A percentile compares a stretch with the other conserved stretches of the same genome.
Evolutionary conservation across 441 rosid genomes (phyloP).

Genomic region (Gossypium gossypioides): DNA sequence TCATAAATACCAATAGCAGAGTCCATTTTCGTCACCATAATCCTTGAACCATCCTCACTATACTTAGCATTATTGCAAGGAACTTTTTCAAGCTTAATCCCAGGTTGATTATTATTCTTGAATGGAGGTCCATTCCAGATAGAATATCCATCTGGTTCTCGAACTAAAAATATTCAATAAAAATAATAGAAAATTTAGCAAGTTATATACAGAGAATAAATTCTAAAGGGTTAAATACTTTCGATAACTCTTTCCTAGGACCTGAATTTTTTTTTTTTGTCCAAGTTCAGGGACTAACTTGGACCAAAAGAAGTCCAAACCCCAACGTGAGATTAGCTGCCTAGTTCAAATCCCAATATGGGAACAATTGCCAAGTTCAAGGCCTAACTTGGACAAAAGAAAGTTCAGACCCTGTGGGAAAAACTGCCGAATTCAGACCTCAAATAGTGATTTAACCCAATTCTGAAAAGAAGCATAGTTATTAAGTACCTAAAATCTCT

Average conservation of each 20-base stretch:
- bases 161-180: conserved; percentile 27
- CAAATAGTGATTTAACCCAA: neutral
- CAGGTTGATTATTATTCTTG: conserved; percentile 44
- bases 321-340: too few species aligned
- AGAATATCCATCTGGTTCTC: conserved; percentile 65
- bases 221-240: neutral
- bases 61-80: conserved; percentile 52
- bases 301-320: too few species aligned
- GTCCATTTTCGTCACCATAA: conserved; percentile 55
- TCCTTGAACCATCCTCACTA: conserved; percentile 62
- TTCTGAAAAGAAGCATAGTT: neutral
- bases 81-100: conserved; percentile 44
- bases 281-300: too few species aligned
- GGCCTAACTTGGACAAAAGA: too few species aligned
- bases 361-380: too few species aligned
- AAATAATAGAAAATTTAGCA: conserved; percentile 1
- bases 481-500: conserved; percentile 56
- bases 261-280: too few species aligned
- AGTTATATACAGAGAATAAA: neutral
- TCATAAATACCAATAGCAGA: conserved; percentile 49
- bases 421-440: too few species aligned
- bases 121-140: conserved; percentile 86
- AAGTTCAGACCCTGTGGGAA: too few species aligned
- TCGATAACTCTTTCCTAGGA: too few species aligned
- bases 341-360: too few species aligned